Evolutionary conservation across 106 monocot species (phyloP).

Genomic region (Apostasia ramifera): DNA sequence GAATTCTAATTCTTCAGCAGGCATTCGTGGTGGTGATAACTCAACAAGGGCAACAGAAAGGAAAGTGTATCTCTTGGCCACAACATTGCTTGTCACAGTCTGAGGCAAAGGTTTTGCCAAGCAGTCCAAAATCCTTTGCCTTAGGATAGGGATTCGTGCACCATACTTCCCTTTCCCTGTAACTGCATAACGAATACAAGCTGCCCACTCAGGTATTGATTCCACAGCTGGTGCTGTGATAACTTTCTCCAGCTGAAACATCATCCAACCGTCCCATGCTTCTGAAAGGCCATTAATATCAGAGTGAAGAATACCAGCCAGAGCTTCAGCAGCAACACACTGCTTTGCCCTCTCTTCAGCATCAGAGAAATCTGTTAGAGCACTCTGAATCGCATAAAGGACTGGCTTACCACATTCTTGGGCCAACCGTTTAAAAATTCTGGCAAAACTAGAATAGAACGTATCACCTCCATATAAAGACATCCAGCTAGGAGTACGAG

Average conservation of each 20-base stretch:
- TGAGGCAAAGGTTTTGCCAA: conserved; percentile 51
- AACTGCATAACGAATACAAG: conserved; percentile 93
- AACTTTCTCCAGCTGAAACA: conserved; percentile 60
- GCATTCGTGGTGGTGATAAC: conserved; percentile 70
- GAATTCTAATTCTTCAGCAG: conserved; percentile 46
- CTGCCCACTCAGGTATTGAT: conserved; percentile 93
- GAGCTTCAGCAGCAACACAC: conserved; percentile 90
- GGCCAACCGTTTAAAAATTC: conserved; percentile 76
- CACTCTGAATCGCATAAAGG: conserved; percentile 33
- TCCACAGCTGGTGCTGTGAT: conserved; percentile 73
- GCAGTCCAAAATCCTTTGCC: conserved; percentile 76
- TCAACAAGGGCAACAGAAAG: conserved; percentile 71
- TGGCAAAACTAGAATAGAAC: conserved; percentile 88
- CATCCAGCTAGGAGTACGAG: conserved; percentile 92
- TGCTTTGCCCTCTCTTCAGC: conserved; percentile 93
- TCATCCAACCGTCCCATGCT: conserved; percentile 81
- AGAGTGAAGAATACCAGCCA: conserved; percentile 95
- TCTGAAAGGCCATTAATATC: conserved; percentile 59
- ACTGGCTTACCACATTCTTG: conserved; percentile 86
- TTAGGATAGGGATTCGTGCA: conserved; percentile 53
- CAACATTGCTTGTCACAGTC: conserved; percentile 53
- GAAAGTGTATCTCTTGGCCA: conserved; percentile 83
- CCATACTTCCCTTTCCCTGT: conserved; percentile 95
- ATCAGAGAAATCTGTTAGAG: conserved; percentile 59
- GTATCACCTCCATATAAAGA: conserved; percentile 53